Percentiles rank a stretch among this genome's conserved stretches.
Evolutionary conservation across 2,329 filamentous ascomycete genomes (phyloP).

Genomic region (Fusarium kyushuense): DNA sequence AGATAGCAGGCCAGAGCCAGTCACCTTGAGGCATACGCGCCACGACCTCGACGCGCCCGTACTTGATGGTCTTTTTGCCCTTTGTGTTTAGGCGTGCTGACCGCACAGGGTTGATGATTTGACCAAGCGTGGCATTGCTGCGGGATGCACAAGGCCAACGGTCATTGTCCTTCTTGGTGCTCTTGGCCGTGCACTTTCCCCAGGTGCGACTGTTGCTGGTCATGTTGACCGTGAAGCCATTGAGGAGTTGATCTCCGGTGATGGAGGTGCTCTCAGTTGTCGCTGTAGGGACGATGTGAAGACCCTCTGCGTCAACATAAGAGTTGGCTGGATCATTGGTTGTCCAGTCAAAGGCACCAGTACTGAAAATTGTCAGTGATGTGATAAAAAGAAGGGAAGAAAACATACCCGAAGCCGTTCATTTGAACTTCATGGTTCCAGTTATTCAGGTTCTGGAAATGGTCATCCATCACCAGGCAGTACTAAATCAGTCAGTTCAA

Average conservation of each 20-base stretch:
- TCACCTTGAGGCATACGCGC: slow-evolving; percentile 65
- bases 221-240: slow-evolving; percentile 59
- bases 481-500: slow-evolving; percentile 33
- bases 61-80: slow-evolving; percentile 60
- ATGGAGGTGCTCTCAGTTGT: slow-evolving; percentile 51
- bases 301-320: slow-evolving; percentile 59
- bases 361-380: slow-evolving; percentile 25
- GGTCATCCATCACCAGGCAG: slow-evolving; percentile 44
- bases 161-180: slow-evolving; percentile 24
- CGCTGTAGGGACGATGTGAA: slow-evolving; percentile 65
- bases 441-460: slow-evolving; percentile 51
- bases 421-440: slow-evolving; percentile 62
- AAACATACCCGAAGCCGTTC: slow-evolving; percentile 55
- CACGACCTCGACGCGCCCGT: slow-evolving; percentile 65
- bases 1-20: slow-evolving; percentile 67
- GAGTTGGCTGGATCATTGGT: slow-evolving; percentile 60
- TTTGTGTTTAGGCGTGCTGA: slow-evolving; percentile 59
- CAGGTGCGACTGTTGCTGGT: slow-evolving; percentile 51
- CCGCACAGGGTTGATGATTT: slow-evolving; percentile 63
- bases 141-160: slow-evolving; percentile 52
- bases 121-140: slow-evolving; percentile 59
- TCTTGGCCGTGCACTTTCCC: slow-evolving; percentile 55
- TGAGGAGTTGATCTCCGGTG: slow-evolving; percentile 52
- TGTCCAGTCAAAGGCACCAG: slow-evolving; percentile 65
- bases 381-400: fast-evolving